Evolutionary conservation across 345 rosid species (phyloP).

Genomic region (Nasturtium officinale): DNA sequence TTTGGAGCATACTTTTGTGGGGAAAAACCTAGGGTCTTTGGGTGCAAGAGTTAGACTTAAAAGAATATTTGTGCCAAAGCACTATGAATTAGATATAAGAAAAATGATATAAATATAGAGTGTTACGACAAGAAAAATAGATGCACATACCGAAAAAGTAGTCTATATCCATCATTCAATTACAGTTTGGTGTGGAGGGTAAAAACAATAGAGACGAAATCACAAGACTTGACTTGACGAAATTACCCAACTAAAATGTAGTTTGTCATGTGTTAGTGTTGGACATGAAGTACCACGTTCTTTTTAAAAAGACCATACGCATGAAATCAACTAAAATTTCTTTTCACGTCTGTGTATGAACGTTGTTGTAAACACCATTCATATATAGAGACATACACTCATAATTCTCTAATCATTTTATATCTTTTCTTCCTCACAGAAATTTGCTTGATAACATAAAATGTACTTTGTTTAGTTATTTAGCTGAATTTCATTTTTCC

Average conservation of each 20-base stretch:
- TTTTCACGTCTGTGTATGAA: not conserved
- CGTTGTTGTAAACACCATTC: not conserved
- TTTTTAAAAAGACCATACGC: not conserved
- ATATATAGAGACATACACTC: not conserved
- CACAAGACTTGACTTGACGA: not conserved
- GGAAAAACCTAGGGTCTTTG: no score
- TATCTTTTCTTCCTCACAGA: not conserved
- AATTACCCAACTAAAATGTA: not conserved
- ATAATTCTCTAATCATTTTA: not conserved
- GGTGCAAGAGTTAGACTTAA: no score
- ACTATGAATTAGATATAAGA: no score
- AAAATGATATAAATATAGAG: no score
- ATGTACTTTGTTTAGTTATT: not conserved
- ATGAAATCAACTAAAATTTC: not conserved
- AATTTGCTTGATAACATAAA: not conserved
- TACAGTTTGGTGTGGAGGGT: not conserved
- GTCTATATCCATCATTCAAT: no score
- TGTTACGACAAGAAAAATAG: no score
- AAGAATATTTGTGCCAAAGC: no score
- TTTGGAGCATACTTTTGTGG: no score
- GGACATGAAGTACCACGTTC: not conserved
- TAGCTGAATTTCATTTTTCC: not conserved
- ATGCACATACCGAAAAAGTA: no score
- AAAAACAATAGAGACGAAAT: not conserved
- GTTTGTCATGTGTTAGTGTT: not conserved